phyloP scores from a whole-genome alignment of 306 rosid genomes.

The Begonia peltatifolia region DNA sequence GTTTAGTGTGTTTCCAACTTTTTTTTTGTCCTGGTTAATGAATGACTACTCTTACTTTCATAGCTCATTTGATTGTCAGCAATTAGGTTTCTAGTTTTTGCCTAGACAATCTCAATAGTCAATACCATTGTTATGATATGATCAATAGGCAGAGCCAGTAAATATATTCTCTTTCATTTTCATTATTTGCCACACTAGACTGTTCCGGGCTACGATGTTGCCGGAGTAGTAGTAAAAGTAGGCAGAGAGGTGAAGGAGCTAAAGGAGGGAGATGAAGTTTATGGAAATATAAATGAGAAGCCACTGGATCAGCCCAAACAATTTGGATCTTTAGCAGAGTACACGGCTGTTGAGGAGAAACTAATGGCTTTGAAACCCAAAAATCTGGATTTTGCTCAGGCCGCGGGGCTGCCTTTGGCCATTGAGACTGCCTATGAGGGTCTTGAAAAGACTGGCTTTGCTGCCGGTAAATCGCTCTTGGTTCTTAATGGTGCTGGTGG shows the following conservation, averaged over 20 bases:
- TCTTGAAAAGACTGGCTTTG: constrained; percentile 62
- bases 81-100: no score
- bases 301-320: constrained; percentile 79
- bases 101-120: no score
- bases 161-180: no score
- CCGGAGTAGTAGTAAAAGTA: constrained; percentile 79
- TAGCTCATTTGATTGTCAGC: no score
- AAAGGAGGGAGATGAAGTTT: constrained; percentile 81
- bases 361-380: constrained; percentile 68
- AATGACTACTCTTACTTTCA: no score
- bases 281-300: constrained; percentile 78
- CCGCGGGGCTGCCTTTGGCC: constrained; percentile 76
- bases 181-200: constrained; percentile 30
- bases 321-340: constrained; percentile 82
- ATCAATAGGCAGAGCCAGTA: no score
- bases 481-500: constrained; percentile 90
- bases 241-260: constrained; percentile 64
- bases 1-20: no score
- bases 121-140: no score
- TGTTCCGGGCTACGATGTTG: constrained; percentile 90
- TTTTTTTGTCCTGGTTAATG: no score
- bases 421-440: constrained; percentile 92
- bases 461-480: constrained; percentile 77
- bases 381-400: constrained; percentile 64
- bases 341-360: constrained; percentile 81